phyloP scores from a whole-genome alignment of 148 eudicot genomes.

The Pharnaceum exiguum region DNA sequence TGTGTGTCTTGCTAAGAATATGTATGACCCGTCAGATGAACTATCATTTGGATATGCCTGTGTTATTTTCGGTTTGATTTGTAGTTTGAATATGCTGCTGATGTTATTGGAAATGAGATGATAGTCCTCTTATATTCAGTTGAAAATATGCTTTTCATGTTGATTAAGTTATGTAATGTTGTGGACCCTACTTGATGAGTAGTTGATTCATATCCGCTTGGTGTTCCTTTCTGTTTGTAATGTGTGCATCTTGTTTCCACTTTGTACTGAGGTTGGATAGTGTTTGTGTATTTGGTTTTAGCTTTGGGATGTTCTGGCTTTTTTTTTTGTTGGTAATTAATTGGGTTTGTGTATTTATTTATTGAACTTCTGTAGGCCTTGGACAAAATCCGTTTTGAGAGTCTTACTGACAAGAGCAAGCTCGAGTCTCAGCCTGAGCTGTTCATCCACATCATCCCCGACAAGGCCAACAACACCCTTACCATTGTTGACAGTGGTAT shows the following conservation, averaged over 20 bases:
- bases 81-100: no score
- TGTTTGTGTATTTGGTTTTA: background rate
- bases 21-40: no score
- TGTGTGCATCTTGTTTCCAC: background rate
- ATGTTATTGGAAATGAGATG: no score
- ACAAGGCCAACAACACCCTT: constrained; percentile 56
- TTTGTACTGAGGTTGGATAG: no score
- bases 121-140: no score
- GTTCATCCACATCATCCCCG: constrained; percentile 62
- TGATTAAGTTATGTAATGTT: no score
- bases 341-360: background rate
- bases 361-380: constrained; percentile 27
- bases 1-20: no score
- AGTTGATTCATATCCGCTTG: no score
- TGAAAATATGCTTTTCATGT: no score
- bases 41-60: no score
- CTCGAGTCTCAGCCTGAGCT: constrained; percentile 66
- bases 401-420: constrained; percentile 69
- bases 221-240: background rate
- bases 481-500: constrained; percentile 74
- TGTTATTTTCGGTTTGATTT: no score
- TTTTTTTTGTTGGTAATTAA: background rate
- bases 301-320: background rate
- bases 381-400: constrained; percentile 66
- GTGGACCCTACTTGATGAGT: no score